These are phyloP conservation scores for Cyclostephanos tholiformis DNA, from an alignment of 108 stramenopile species.

Conservation along the genomic window DNA sequence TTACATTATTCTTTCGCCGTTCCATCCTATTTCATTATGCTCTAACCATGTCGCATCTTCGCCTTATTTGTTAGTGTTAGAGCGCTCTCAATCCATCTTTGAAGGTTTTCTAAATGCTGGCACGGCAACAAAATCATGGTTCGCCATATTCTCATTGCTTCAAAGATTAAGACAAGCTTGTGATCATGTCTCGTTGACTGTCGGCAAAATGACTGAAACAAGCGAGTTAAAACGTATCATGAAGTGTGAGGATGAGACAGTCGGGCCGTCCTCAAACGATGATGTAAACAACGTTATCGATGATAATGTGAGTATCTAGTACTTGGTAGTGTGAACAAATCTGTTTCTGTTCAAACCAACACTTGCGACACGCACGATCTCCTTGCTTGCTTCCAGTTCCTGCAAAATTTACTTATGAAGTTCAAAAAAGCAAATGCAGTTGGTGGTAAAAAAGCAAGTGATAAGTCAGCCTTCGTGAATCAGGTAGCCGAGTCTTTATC, in stretches of 20 bases:
- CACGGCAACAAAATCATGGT: slow-evolving; percentile 75
- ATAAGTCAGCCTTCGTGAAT: slow-evolving; percentile 41
- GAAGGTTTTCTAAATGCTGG: slow-evolving; percentile 73
- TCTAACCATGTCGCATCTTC: slow-evolving; percentile 1
- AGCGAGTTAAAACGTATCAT: slow-evolving; percentile 20
- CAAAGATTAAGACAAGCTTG: slow-evolving; percentile 80
- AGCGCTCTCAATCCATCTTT: slow-evolving; percentile 70
- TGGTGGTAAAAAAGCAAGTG: neutral
- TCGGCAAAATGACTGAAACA: slow-evolving; percentile 48
- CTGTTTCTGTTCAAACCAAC: neutral
- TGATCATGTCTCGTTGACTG: slow-evolving; percentile 83
- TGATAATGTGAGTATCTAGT: slow-evolving; percentile 31
- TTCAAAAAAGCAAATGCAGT: slow-evolving; percentile 48
- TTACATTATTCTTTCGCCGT: neutral
- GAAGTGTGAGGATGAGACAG: neutral
- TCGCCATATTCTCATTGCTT: slow-evolving; percentile 83
- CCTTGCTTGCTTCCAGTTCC: slow-evolving; percentile 32
- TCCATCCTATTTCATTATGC: neutral
- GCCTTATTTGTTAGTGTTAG: slow-evolving; percentile 32
- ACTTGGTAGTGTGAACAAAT: neutral
- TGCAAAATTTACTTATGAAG: slow-evolving; percentile 51
- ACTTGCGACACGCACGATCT: neutral
- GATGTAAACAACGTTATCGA: slow-evolving; percentile 5
- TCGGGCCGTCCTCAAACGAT: neutral
- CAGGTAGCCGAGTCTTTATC: slow-evolving; percentile 61